Conservation (phyloP, 2,329 filamentous ascomycete genomes). For the Aspergillus vadensis region DNA sequence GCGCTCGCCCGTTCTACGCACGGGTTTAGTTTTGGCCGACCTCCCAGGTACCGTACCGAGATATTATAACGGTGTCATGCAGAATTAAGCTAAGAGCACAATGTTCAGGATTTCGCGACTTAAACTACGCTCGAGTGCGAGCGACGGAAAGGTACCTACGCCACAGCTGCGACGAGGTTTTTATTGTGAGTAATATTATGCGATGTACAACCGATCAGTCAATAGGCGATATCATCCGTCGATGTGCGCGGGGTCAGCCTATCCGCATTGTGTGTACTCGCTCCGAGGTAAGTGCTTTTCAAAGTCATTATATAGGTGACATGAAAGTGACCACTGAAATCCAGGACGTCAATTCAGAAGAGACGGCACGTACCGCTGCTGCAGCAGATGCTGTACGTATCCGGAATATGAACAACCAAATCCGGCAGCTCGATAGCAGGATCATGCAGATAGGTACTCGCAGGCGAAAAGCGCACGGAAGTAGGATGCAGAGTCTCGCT, state of each 20-base stretch:
- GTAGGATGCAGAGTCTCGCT: neutral
- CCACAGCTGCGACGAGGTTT: slow-evolving; percentile 25
- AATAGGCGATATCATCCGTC: slow-evolving; percentile 17
- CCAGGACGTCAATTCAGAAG: slow-evolving; percentile 16
- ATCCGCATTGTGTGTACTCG: slow-evolving; percentile 24
- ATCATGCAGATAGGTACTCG: neutral
- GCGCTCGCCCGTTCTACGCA: slow-evolving; percentile 19
- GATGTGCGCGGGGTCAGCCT: slow-evolving; percentile 10
- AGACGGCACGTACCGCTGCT: slow-evolving; percentile 8
- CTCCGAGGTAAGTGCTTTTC: slow-evolving; percentile 16
- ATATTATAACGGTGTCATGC: neutral
- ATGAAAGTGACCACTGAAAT: neutral
- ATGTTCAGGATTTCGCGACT: slow-evolving; percentile 23
- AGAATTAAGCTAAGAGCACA: no score
- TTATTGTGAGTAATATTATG: slow-evolving; percentile 22
- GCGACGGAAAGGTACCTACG: slow-evolving; percentile 26
- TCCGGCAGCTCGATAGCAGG: neutral
- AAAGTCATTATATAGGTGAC: neutral
- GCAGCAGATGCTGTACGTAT: neutral
- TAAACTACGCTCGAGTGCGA: slow-evolving; percentile 23
- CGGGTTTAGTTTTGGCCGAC: slow-evolving; percentile 26
- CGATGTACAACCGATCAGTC: slow-evolving; percentile 23
- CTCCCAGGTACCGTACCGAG: slow-evolving; percentile 16
- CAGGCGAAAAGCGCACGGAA: slow-evolving; percentile 2
- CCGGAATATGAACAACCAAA: neutral